phyloP scores from a whole-genome alignment of 2,329 filamentous ascomycete genomes.

The Aspergillus sergii region DNA sequence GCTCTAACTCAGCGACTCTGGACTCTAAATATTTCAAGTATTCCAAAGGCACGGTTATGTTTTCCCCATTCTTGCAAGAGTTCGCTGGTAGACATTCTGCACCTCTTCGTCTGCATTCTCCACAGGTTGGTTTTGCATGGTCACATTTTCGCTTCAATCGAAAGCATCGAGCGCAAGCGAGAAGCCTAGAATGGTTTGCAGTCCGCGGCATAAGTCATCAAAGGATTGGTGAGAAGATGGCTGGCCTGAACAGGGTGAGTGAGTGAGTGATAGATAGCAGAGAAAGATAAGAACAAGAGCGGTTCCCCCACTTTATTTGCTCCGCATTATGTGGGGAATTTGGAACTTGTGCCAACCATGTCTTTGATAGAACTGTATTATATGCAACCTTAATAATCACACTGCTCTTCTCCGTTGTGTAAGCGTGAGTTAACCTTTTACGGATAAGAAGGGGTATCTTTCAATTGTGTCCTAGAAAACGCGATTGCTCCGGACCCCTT shows the following conservation, averaged over 20 bases:
- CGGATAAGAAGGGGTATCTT: background rate
- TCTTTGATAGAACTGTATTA: background rate
- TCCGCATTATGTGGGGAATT: slow-evolving; percentile 3
- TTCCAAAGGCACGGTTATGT: slow-evolving; percentile 27
- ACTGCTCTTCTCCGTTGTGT: background rate
- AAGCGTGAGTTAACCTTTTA: background rate
- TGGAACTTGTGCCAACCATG: background rate
- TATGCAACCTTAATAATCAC: background rate
- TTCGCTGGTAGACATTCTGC: slow-evolving; percentile 30
- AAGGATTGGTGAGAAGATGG: background rate
- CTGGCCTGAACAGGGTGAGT: background rate
- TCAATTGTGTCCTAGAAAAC: background rate
- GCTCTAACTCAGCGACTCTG: slow-evolving; percentile 26
- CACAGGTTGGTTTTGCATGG: slow-evolving; percentile 31
- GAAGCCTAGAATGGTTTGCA: slow-evolving; percentile 22
- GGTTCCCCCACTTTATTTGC: background rate
- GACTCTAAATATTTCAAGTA: slow-evolving; percentile 29
- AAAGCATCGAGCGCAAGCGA: slow-evolving; percentile 32
- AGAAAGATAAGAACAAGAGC: slow-evolving; percentile 1
- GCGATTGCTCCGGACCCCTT: too few relatives aligned
- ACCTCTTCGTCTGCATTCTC: slow-evolving; percentile 30
- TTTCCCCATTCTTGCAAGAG: slow-evolving; percentile 27
- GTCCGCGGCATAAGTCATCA: slow-evolving; percentile 9
- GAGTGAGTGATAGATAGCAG: background rate
- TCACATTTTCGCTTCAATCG: slow-evolving; percentile 34